These are phyloP conservation scores for Asterochloris sp. DNA, from an alignment of 139 green algal species.

Conservation along the genomic window DNA sequence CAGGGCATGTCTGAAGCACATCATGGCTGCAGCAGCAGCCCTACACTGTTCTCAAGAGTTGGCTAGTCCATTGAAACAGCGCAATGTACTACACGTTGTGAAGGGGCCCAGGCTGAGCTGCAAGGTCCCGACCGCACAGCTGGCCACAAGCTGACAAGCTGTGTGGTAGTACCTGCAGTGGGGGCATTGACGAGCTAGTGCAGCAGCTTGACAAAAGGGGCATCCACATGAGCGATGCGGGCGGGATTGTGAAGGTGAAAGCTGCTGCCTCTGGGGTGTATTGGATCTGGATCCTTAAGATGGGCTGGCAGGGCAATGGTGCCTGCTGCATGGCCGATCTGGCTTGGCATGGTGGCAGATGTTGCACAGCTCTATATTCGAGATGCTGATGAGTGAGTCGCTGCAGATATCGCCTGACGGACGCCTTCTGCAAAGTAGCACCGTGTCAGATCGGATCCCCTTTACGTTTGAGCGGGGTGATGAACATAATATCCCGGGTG, in stretches of 20 bases:
- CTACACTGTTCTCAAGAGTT: neutral
- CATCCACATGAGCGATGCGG: constrained; percentile 60
- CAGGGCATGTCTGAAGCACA: neutral
- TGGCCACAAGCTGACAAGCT: neutral
- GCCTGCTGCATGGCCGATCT: constrained; percentile 36
- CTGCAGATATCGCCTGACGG: constrained; percentile 64
- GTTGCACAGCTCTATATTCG: constrained; percentile 57
- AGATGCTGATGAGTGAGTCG: constrained; percentile 57
- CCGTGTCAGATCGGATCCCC: constrained; percentile 55
- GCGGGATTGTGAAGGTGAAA: constrained; percentile 54
- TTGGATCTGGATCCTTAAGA: too few species aligned
- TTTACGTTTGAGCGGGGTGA: constrained; percentile 53
- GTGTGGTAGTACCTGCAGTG: neutral
- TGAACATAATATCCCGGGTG: constrained; percentile 30
- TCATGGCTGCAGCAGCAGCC: neutral
- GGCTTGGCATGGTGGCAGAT: constrained; percentile 33
- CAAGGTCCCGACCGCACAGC: too few species aligned
- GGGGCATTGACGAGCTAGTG: constrained; percentile 50
- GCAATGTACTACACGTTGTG: too few species aligned
- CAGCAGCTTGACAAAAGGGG: constrained; percentile 37
- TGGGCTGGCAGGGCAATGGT: too few species aligned
- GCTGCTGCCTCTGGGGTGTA: too few species aligned
- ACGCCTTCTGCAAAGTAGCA: constrained; percentile 69
- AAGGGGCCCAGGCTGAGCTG: too few species aligned
- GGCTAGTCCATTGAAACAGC: too few species aligned